Evolutionary conservation across 2,329 filamentous ascomycete genomes (phyloP), one percentile per base, ranked within the genome.

Genomic region (Cordyceps tenuipes): DNA sequence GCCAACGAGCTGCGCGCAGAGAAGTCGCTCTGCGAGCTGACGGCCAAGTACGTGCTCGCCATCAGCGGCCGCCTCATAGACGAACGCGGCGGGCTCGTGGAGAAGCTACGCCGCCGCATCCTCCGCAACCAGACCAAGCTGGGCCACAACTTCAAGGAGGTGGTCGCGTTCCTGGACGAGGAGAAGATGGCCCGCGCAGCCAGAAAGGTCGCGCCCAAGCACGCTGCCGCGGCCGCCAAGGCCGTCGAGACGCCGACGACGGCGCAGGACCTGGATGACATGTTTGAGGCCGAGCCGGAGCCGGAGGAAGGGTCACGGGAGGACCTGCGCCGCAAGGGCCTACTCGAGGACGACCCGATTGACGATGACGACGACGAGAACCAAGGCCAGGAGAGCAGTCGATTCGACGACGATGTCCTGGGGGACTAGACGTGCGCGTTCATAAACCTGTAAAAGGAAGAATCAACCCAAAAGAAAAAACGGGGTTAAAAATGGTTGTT

Each of bases 111-210:
- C 63, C 83, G 84, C 66, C 82, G 91, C 21, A 77, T 99, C 23
- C 80, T 88, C 67, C 82, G 90, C 64, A 97, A 99, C 73, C 88
- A 88, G 69, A 78, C 77, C n/a, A 86, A 84, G 68, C 80, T 99
- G 3, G 94, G 94, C 2, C 78, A 83, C 50, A 97, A 94, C 70
- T 95, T 90, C 78, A 90, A 88, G 68, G 91, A 94, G 67, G 85
- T 97, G 7, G 77, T 96, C 5, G 83, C 84, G 9, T 94, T 88
- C 71, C 77, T 97, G 4, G 91, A 96, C 67, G 83, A 88, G 61
- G 78, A 80, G 53, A 85, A 86, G 67, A 72, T 82, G 48, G 79
- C 73, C 43, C 72, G 72, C 43, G 74, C 73, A 21, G 71, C 70
- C 53, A 81, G 78, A 68, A 75, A 73, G 65, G 69, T 71, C 39